These are phyloP conservation scores for Saccharomycopsis fodiens DNA, from an alignment of 805 yeast genomes.

Conservation along the genomic window DNA sequence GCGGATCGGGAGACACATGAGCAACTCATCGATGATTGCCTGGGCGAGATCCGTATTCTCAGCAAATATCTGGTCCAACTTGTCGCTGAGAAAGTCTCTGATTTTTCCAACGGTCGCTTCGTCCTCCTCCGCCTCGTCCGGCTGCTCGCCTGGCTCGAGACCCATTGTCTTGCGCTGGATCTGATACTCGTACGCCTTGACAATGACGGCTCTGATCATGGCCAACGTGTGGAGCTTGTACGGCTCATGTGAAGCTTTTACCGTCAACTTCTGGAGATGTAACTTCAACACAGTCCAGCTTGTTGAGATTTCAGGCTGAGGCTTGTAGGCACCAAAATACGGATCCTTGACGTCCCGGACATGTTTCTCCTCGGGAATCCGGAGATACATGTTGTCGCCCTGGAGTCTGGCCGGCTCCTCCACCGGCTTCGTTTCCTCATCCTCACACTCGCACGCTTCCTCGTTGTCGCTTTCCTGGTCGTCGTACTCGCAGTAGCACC, in stretches of 20 bases:
- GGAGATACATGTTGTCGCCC: slow-evolving; percentile 41
- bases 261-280: slow-evolving; percentile 1
- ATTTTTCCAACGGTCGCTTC: background rate
- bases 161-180: slow-evolving; percentile 5
- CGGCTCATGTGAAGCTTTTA: background rate
- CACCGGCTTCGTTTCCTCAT: background rate
- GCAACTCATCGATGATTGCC: slow-evolving; percentile 57
- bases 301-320: slow-evolving; percentile 3
- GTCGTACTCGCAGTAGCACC: slow-evolving; percentile 33
- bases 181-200: slow-evolving; percentile 5
- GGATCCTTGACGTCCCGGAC: slow-evolving; percentile 4
- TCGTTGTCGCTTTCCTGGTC: slow-evolving; percentile 25
- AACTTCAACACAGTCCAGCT: slow-evolving; percentile 6
- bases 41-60: slow-evolving; percentile 42
- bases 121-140: background rate
- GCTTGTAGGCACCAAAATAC: slow-evolving; percentile 6
- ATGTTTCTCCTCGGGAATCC: slow-evolving; percentile 17
- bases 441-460: slow-evolving; percentile 11
- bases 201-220: background rate
- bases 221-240: background rate
- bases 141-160: background rate
- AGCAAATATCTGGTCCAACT: background rate
- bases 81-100: background rate
- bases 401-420: slow-evolving; percentile 35
- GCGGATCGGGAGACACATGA: slow-evolving; percentile 61